Conservation (phyloP, 495 filamentous ascomycete species). For the Chaetomidium leptoderma region DNA sequence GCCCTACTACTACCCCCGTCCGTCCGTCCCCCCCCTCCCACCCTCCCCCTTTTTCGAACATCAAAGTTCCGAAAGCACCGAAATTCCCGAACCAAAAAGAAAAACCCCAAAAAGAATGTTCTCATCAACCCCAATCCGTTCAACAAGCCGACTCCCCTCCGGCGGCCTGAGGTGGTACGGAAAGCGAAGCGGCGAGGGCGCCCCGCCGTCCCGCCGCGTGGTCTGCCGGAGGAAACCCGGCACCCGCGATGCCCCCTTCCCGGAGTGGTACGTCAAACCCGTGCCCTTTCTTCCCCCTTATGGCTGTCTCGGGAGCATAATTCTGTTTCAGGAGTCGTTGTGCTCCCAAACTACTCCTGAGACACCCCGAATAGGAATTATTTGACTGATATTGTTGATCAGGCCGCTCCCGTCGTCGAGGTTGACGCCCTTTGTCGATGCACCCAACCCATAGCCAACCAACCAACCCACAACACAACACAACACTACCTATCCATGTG, state of each 20-base stretch:
- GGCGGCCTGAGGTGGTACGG: slow-evolving; percentile 24
- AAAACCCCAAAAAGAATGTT: slow-evolving; percentile 24
- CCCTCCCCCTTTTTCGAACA: too few relatives aligned
- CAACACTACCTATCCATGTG: too few relatives aligned
- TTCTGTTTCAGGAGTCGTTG: too few relatives aligned
- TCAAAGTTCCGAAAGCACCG: neutral
- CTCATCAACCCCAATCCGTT: slow-evolving; percentile 22
- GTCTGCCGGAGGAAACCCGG: slow-evolving; percentile 16
- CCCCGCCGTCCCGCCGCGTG: slow-evolving; percentile 18
- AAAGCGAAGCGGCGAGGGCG: slow-evolving; percentile 24
- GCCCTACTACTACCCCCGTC: too few relatives aligned
- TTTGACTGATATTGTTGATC: too few relatives aligned
- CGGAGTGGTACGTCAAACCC: too few relatives aligned
- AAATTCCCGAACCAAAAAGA: neutral
- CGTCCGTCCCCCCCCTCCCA: neutral
- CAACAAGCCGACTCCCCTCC: slow-evolving; percentile 27
- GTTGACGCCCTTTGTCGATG: slow-evolving; percentile 12
- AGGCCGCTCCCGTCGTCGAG: slow-evolving; percentile 14
- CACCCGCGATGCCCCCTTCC: slow-evolving; percentile 8
- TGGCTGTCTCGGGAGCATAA: too few relatives aligned
- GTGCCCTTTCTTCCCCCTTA: too few relatives aligned
- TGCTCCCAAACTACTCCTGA: too few relatives aligned
- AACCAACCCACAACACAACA: too few relatives aligned
- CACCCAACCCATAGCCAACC: neutral
- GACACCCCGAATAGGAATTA: too few relatives aligned